A percentile compares a stretch with the other conserved stretches of the same genome.
Conservation (phyloP, 352 stramenopile genomes). For the Pythium monospermum region DNA sequence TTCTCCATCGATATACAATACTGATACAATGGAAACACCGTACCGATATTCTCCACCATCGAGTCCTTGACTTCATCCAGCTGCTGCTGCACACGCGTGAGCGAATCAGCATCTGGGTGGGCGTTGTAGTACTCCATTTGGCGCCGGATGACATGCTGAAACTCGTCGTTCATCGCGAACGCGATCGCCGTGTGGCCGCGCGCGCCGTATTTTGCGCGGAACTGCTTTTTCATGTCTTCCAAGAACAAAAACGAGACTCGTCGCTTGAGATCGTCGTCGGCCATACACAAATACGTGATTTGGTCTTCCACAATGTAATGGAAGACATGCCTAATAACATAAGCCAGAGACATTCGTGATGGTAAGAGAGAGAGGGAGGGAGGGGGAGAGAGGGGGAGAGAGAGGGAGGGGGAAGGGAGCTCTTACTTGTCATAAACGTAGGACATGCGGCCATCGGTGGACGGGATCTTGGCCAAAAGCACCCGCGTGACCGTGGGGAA, state of each 20-base stretch:
- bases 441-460: slow-evolving; percentile 92
- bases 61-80: slow-evolving; percentile 98
- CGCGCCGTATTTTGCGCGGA: slow-evolving; percentile 79
- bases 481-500: slow-evolving; percentile 98
- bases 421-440: slow-evolving; percentile 97
- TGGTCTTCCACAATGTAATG: slow-evolving; percentile 96
- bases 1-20: too few species aligned
- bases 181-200: slow-evolving; percentile 90
- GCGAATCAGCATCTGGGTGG: slow-evolving; percentile 88
- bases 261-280: slow-evolving; percentile 92
- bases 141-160: slow-evolving; percentile 91
- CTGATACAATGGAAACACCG: not conserved
- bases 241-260: slow-evolving; percentile 97
- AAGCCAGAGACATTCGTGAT: too few species aligned
- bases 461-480: slow-evolving; percentile 95
- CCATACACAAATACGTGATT: slow-evolving; percentile 98
- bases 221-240: slow-evolving; percentile 94
- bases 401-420: too few species aligned
- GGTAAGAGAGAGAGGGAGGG: not conserved
- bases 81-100: slow-evolving; percentile 92
- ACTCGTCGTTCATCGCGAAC: slow-evolving; percentile 98
- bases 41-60: slow-evolving; percentile 98
- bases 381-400: not conserved
- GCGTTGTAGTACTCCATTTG: slow-evolving; percentile 92
- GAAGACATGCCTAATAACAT: slow-evolving; percentile 71